Base-by-base conservation (phyloP, 805 yeast genomes). In the Kodamaea neixiangensis region DNA sequence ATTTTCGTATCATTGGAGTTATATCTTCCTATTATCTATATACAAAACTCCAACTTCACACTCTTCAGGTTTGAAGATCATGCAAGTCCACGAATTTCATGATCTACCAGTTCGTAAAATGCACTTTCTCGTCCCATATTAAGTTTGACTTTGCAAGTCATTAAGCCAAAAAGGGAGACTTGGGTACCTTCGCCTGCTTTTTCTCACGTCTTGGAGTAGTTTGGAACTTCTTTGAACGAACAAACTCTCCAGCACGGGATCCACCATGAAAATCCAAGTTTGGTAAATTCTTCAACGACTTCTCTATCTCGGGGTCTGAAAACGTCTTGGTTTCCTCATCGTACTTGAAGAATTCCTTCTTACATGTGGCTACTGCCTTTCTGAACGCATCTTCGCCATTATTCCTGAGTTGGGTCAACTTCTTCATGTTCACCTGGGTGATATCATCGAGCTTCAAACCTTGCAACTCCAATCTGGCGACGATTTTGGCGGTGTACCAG, bases 401-500 rank as follows among this genome's bases (percentile, higher is more conserved):
- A n/a, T 63, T 61, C 52, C 85, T 71, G 47, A 65, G 64, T 48
- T 68, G 63, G 6, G 76, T 65, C 49, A 87, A 68, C 58, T 82
- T 80, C 2, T 69, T 65, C 42, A 84, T 81, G 59, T 88, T 87
- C 53, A 73, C 70, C 54, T 72, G 58, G 9, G 96, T 87, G 50
- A 69, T 62, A 38, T 63, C 71, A 51, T 75, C 77, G 31, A 83
- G 60, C 18, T 78, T 79, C 49, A 79, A 67, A 3, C 79, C 82
- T 62, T 85, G 89, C 46, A 77, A 69, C 68, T 87, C 85, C 48
- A 86, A 73, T 58, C 96, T 78, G n/a, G 96, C 97, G 5, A 87
- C 93, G 3, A 82, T 76, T 66, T 89, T 81, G n/a, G 96, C 97
- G 7, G 83, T 78, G 61, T 82, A 72, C 83, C 96, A 87, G 56